A percentile compares a stretch with the other conserved stretches of the same genome.
phyloP scores from a whole-genome alignment of 2,329 filamentous ascomycete species.

The Penicillium sp. region DNA sequence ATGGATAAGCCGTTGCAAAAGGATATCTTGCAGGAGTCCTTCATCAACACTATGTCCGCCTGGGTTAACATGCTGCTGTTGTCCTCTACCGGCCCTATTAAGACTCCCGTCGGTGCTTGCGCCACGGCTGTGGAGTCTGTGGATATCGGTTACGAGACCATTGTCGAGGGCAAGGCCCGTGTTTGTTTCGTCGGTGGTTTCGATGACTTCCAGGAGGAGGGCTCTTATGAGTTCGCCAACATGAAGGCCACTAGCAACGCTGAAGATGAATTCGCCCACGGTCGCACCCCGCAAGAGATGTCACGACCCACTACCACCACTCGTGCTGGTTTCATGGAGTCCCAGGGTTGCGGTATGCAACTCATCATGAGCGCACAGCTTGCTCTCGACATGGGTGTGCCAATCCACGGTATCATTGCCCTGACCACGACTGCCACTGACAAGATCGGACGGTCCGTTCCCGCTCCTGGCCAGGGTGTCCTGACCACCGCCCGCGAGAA shows the following conservation, averaged over 20 bases:
- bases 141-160: conserved; percentile 97
- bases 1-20: conserved; percentile 97
- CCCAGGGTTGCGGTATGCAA: conserved; percentile 96
- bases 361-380: conserved; percentile 97
- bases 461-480: conserved; percentile 93
- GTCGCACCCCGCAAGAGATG: conserved; percentile 95
- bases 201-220: conserved; percentile 98
- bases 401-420: conserved; percentile 91
- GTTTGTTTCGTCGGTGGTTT: conserved; percentile 98
- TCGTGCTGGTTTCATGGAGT: conserved; percentile 98
- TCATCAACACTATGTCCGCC: conserved; percentile 99
- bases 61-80: conserved; percentile 99
- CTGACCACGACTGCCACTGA: conserved; percentile 95
- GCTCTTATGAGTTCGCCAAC: conserved; percentile 99
- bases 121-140: conserved; percentile 96
- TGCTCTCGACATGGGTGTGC: conserved; percentile 96
- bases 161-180: conserved; percentile 95
- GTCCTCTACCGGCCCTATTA: conserved; percentile 96
- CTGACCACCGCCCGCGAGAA: conserved; percentile 92
- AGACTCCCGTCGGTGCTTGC: conserved; percentile 96
- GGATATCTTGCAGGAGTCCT: conserved; percentile 97
- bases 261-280: conserved; percentile 91
- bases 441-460: conserved; percentile 97
- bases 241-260: conserved; percentile 99
- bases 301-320: conserved; percentile 96